These are phyloP conservation scores for Epichloe baconii DNA, from an alignment of 2,329 filamentous ascomycete species.

Conservation along the genomic window DNA sequence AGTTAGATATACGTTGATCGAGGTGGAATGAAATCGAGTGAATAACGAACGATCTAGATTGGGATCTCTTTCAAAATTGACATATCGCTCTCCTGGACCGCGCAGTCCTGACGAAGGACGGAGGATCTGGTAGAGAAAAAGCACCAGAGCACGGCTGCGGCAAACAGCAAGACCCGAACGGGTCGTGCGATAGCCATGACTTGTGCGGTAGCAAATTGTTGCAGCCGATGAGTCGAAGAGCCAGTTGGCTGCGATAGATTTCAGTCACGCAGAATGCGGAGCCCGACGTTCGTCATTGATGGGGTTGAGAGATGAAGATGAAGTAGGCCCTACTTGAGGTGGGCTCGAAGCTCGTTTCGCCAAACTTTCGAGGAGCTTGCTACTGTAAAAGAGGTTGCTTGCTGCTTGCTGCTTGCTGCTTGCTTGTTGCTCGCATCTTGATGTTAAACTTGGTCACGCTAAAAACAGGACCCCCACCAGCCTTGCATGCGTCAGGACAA, in stretches of 20 bases:
- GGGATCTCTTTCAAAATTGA: constrained; percentile 63
- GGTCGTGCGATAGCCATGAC: constrained; percentile 75
- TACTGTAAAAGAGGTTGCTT: neutral
- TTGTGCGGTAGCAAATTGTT: neutral
- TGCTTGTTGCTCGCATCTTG: neutral
- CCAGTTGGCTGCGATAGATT: neutral
- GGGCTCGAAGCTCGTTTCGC: too few relatives aligned
- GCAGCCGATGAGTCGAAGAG: neutral
- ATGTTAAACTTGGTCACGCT: neutral
- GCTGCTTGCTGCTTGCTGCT: neutral
- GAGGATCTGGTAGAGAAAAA: constrained; percentile 66
- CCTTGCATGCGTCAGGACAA: too few relatives aligned
- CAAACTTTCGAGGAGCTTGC: neutral
- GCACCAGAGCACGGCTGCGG: constrained; percentile 59
- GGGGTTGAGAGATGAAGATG: neutral
- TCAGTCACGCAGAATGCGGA: neutral
- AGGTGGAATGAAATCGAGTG: neutral
- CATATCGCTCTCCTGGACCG: constrained; percentile 28
- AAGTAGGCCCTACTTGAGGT: neutral
- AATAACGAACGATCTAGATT: constrained; percentile 64
- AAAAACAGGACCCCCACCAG: neutral
- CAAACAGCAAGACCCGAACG: constrained; percentile 63
- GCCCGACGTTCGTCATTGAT: neutral
- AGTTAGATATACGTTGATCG: constrained; percentile 7
- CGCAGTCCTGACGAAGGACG: constrained; percentile 37